Conservation (phyloP, 306 rosid genomes). For the Sicyos baderoa region DNA sequence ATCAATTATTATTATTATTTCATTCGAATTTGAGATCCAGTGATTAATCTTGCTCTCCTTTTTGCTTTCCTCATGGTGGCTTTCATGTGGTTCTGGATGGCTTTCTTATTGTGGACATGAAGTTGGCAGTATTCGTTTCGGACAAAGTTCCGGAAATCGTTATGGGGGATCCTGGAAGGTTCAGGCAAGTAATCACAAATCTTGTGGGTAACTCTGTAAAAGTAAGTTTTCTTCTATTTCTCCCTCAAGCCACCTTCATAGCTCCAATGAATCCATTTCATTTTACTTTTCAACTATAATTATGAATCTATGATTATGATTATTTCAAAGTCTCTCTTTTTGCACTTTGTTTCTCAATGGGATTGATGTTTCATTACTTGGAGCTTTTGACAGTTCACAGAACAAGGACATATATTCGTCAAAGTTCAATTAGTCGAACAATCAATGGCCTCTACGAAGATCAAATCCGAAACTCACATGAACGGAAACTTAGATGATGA, state of each 20-base stretch:
- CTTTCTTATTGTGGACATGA: constrained; percentile 27
- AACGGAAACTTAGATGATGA: constrained; percentile 64
- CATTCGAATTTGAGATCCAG: neutral
- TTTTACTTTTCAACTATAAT: neutral
- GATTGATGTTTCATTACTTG: neutral
- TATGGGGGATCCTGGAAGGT: constrained; percentile 94
- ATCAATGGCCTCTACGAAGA: constrained; percentile 34
- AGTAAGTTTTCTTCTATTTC: constrained; percentile 39
- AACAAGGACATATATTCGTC: constrained; percentile 85
- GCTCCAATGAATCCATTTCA: neutral
- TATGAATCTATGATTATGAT: neutral
- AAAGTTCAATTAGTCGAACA: constrained; percentile 71
- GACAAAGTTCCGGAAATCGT: constrained; percentile 83
- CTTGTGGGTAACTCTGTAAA: constrained; percentile 97
- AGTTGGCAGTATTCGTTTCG: constrained; percentile 94
- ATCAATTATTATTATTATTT: neutral
- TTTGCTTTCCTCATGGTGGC: constrained; percentile 2
- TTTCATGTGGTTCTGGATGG: neutral
- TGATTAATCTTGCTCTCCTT: constrained; percentile 13
- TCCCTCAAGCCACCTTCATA: neutral
- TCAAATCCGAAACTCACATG: constrained; percentile 28
- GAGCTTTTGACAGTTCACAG: constrained; percentile 62
- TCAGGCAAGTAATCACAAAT: constrained; percentile 87
- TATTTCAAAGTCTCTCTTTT: neutral
- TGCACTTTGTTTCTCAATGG: constrained; percentile 3